Evolutionary conservation across 2,329 filamentous ascomycete genomes (phyloP).

Genomic region (Epichloe amarillans): DNA sequence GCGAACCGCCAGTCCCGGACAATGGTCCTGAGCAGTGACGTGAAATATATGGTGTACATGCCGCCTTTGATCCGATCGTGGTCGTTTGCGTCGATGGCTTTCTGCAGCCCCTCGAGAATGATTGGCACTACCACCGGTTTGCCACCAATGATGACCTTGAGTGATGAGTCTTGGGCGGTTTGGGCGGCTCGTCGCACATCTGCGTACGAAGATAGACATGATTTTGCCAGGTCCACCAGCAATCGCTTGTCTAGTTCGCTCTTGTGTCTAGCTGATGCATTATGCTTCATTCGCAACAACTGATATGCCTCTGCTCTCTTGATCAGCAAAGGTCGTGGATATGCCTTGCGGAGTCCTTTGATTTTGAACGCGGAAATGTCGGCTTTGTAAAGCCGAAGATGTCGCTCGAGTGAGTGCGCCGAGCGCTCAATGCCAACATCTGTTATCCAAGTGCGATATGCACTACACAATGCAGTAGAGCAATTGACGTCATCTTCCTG

Average conservation of each 20-base stretch:
- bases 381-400: conserved; percentile 69
- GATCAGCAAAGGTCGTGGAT: conserved; percentile 82
- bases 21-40: conserved; percentile 76
- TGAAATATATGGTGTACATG: conserved; percentile 81
- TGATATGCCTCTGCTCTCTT: conserved; percentile 92
- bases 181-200: conserved; percentile 94
- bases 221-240: conserved; percentile 76
- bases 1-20: conserved; percentile 91
- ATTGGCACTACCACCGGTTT: conserved; percentile 80
- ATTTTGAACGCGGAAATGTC: conserved; percentile 92
- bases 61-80: conserved; percentile 89
- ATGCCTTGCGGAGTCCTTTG: conserved; percentile 80
- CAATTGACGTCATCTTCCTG: conserved; percentile 94
- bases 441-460: conserved; percentile 92
- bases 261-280: conserved; percentile 74
- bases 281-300: conserved; percentile 84
- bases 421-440: conserved; percentile 95
- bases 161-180: conserved; percentile 78
- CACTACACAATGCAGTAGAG: conserved; percentile 84
- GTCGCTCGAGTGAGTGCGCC: conserved; percentile 80
- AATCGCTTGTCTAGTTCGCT: conserved; percentile 80
- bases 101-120: conserved; percentile 65
- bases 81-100: conserved; percentile 66
- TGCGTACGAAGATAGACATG: conserved; percentile 81
- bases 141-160: conserved; percentile 81